phyloP scores from a whole-genome alignment of 1,284 basidiomycete genomes.

The Irpex sp. region DNA sequence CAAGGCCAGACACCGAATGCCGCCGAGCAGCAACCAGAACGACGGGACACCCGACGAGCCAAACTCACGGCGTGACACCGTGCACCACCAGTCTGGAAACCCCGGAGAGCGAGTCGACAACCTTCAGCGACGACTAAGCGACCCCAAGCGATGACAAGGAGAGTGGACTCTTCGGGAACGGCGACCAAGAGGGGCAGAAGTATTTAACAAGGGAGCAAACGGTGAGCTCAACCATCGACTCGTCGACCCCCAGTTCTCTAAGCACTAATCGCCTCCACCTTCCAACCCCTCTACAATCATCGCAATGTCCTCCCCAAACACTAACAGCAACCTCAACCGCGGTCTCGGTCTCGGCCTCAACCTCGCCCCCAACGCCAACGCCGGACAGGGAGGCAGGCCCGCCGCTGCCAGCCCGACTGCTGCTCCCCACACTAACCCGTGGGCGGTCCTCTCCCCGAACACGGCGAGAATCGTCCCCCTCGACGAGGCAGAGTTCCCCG shows the following conservation, averaged over 20 bases:
- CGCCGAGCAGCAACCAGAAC: too few relatives aligned
- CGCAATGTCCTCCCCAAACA: neutral
- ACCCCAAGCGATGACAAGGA: neutral
- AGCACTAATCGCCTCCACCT: neutral
- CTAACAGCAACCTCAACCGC: too few relatives aligned
- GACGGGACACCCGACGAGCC: too few relatives aligned
- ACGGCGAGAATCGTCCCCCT: neutral
- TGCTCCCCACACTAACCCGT: neutral
- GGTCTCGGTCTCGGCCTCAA: too few relatives aligned
- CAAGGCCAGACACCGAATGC: too few relatives aligned
- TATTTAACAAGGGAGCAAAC: too few relatives aligned
- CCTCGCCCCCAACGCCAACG: too few relatives aligned
- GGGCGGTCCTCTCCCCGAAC: neutral
- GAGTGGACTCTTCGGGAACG: neutral
- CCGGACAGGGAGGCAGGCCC: too few relatives aligned
- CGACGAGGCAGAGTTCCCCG: neutral
- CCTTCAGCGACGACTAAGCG: neutral
- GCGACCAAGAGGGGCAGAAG: neutral
- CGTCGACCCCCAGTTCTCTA: neutral
- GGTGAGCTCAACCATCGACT: too few relatives aligned
- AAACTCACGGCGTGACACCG: neutral
- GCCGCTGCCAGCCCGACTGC: too few relatives aligned
- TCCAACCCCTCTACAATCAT: neutral
- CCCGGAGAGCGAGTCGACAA: neutral
- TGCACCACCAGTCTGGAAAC: neutral